Evolutionary conservation across 257 asterid species (phyloP).

Genomic region (Vinca minor): DNA sequence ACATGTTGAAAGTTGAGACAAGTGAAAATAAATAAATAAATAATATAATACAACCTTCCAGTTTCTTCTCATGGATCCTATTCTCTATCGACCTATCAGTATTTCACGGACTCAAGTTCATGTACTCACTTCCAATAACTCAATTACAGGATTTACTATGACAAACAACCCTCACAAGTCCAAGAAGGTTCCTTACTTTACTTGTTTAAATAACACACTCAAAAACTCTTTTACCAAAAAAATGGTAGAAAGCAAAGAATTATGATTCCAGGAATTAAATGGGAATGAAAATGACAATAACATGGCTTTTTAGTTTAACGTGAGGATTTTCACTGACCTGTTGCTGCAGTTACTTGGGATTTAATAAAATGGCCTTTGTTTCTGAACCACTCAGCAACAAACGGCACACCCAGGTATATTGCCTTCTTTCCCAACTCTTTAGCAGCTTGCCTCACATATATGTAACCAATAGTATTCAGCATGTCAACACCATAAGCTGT

Average conservation of each 20-base stretch:
- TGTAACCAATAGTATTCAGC: conserved; percentile 95
- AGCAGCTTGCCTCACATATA: conserved; percentile 89
- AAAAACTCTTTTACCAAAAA: conserved; percentile 30
- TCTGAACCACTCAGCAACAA: conserved; percentile 98
- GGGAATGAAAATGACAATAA: neutral
- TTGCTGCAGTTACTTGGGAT: conserved; percentile 99
- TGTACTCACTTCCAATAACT: neutral
- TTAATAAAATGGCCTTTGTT: conserved; percentile 92
- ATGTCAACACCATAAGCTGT: conserved; percentile 98
- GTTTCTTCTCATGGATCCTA: neutral
- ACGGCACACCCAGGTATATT: conserved; percentile 82
- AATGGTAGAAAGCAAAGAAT: neutral
- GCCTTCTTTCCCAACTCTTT: conserved; percentile 99
- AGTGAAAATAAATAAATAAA: no score
- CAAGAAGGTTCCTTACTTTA: neutral
- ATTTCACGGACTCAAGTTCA: neutral
- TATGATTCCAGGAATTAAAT: neutral
- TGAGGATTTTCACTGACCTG: conserved; percentile 46
- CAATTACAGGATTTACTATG: neutral
- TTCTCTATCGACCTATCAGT: neutral
- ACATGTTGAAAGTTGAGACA: neutral
- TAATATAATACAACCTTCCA: neutral
- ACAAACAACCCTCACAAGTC: neutral
- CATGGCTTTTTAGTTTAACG: neutral
- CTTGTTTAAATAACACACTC: conserved; percentile 11